Conservation (phyloP, 2,329 filamentous ascomycete genomes). For the Trichoderma sp. region DNA sequence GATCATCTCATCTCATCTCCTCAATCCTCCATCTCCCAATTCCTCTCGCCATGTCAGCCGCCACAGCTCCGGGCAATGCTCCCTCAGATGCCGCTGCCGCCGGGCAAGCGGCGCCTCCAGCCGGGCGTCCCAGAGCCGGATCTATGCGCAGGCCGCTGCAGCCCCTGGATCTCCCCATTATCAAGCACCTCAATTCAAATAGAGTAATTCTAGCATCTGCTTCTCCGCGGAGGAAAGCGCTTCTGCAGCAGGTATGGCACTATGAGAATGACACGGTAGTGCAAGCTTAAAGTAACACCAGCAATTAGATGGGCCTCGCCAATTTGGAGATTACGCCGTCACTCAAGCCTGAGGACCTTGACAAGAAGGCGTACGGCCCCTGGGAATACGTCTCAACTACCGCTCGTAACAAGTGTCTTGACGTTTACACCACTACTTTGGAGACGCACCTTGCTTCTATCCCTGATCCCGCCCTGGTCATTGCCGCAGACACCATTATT, state of each 20-base stretch:
- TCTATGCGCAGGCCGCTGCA: slow-evolving; percentile 55
- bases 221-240: slow-evolving; percentile 79
- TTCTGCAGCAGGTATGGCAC: slow-evolving; percentile 68
- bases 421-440: slow-evolving; percentile 61
- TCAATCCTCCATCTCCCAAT: background rate
- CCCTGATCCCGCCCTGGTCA: slow-evolving; percentile 77
- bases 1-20: background rate
- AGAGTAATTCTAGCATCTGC: slow-evolving; percentile 88
- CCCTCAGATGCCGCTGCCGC: slow-evolving; percentile 52
- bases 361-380: slow-evolving; percentile 71
- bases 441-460: slow-evolving; percentile 46
- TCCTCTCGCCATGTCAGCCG: slow-evolving; percentile 32
- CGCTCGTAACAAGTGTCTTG: slow-evolving; percentile 77
- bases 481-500: slow-evolving; percentile 90
- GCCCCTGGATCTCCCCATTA: slow-evolving; percentile 76
- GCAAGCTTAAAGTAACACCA: background rate
- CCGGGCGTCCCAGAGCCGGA: slow-evolving; percentile 29
- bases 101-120: slow-evolving; percentile 37
- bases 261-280: background rate
- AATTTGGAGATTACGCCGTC: slow-evolving; percentile 86
- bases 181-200: slow-evolving; percentile 73
- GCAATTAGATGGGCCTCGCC: slow-evolving; percentile 68
- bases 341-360: slow-evolving; percentile 78
- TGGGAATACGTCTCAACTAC: slow-evolving; percentile 92
- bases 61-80: slow-evolving; percentile 39